Evolutionary conservation across 768 basidiomycete species (phyloP), one percentile per base, ranked within the genome.

Genomic region (Daedalea quercina): DNA sequence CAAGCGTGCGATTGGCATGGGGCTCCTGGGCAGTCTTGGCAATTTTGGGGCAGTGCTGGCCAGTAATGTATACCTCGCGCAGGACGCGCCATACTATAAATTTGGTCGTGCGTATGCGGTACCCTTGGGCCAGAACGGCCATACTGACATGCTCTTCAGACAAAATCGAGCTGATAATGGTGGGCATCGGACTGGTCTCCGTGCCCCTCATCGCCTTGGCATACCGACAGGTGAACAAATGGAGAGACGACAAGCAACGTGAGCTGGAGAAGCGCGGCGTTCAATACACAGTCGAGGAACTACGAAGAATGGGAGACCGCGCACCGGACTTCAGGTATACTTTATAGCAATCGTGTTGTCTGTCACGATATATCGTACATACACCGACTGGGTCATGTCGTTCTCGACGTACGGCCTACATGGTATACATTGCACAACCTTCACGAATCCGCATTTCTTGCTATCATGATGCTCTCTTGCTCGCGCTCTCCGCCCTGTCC

Each of bases 1-100:
- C 62, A 88, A 87, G 62, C 82, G 85, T 3, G 85, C 67, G 12
- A 70, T 84, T 11, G 84, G 80, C 3, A 80, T 87, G 76, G 84
- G 83, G 0, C 50, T 86, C 22, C 80, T 85, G 19, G 80, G 85
- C 25, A 80, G 81, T 7, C 72, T 85, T 19, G 84, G 82, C 0
- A 84, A 85, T 59, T 78, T 86, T 54, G 69, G 77, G 23, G 85
- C 83, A 1, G 81, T 80, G 0, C 79, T 87, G 49, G 79, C 84
- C 1, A 73, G 75, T 4, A 85, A 81, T 56, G 77, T 87, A 9
- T 88, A 80, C 62, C 73, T 82, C 13, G 55, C 76, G 0, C 70
- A 73, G 55, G 85, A 87, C 60, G 67, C 71, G 3, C 85, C 86
- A 1, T 74, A 80, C 3, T 87, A 76, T 60, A 65, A 79, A 34